phyloP scores from a whole-genome alignment of 495 filamentous ascomycete species.

The Penicillium mononematosum region DNA sequence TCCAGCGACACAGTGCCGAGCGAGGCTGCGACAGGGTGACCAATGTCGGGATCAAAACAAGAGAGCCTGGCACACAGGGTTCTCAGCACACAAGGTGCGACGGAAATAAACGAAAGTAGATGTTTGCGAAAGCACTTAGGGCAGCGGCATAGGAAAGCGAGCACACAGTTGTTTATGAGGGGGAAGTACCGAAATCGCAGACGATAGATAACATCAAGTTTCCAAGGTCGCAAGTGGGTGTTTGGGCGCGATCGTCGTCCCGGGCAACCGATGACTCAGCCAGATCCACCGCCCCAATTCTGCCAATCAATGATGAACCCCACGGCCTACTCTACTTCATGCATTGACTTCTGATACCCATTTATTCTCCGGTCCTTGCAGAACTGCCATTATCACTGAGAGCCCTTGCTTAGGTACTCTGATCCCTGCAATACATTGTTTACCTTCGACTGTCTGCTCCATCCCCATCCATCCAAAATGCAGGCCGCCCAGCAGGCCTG shows the following conservation, averaged over 20 bases:
- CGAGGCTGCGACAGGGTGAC: conserved; percentile 21
- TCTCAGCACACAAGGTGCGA: conserved; percentile 23
- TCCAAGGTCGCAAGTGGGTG: conserved; percentile 15
- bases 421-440: background rate
- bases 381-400: conserved; percentile 10
- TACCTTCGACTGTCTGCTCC: background rate
- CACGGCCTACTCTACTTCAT: conserved; percentile 16
- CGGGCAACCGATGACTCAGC: conserved; percentile 41
- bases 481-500: conserved; percentile 60
- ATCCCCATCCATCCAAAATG: conserved; percentile 31
- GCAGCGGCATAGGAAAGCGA: conserved; percentile 24
- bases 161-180: conserved; percentile 30
- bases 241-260: conserved; percentile 37
- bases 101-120: conserved; percentile 27
- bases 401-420: conserved; percentile 2
- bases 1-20: conserved; percentile 18
- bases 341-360: conserved; percentile 10
- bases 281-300: conserved; percentile 27
- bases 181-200: conserved; percentile 22
- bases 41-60: conserved; percentile 23
- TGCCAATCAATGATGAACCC: conserved; percentile 23
- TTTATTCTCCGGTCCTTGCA: conserved; percentile 19
- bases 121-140: conserved; percentile 16
- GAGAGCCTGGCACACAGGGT: conserved; percentile 20
- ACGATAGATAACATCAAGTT: conserved; percentile 33